Evolutionary conservation across 306 rosid genomes (phyloP), one percentile per base, ranked within the genome.

Genomic region (Malus orientalis): DNA sequence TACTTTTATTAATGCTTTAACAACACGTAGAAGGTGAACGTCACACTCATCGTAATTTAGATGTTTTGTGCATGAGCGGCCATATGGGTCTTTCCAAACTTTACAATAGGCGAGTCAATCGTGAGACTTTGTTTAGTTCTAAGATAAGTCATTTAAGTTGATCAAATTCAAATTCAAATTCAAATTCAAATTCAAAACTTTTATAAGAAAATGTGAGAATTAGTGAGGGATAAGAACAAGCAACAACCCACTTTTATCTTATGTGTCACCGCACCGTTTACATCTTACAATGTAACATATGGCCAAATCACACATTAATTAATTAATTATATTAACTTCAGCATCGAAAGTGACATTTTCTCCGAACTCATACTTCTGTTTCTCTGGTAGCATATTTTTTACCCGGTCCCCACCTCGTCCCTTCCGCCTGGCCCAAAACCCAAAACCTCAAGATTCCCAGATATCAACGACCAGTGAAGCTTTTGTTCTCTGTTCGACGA

Each of bases 371-470:
- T 25, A 1, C 29, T 29, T 62, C 40, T 62, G 20, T 25, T 62
- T 23, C 16, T 22, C 1, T 23, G 23, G 29, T 23, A 59, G 29
- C 12, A 23, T 72, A 20, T 27, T 13, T 11, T 44, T 13, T 10
- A 4, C 76, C 78, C 79, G 32, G 8, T 10, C 5, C 76, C 80
- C 77, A 40, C 77, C 78, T 74, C 74, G 49, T 59, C 30, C 61
- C 40, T 74, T 70, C 76, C 83, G 79, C 67, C 86, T 67, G 63
- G 74, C 47, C 59, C 67, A 64, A 19, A 55, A 54, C 44, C 20
- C 14, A 30, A 55, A 7, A 13, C 38, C 45, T 12, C 51, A 51
- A 65, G 16, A 14, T 49, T 25, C 25, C 42, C 23, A 53, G 74
- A 7, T 27, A 13, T 30, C 61, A 8, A 4, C 55, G 18, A 70